Base-by-base conservation (phyloP, 148 eudicot genomes). In the Hydrangea macrophylla region DNA sequence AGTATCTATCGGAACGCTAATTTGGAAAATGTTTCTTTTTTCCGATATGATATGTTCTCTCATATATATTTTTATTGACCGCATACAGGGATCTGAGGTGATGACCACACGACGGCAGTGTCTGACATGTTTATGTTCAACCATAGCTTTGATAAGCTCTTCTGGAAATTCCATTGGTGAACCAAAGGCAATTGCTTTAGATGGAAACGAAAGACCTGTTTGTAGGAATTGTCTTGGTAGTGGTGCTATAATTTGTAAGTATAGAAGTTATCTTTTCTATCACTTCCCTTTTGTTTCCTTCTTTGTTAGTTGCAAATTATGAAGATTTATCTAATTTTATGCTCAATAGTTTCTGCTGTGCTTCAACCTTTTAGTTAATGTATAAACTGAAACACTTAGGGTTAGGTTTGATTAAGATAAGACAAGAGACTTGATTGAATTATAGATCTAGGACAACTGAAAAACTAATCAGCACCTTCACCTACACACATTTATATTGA, bases 161-260 rank as follows among this genome's bases (percentile, higher is more conserved):
- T n/a, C n/a, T n/a, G 79, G 73, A 0, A 73, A 55, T 26, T 62
- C 88, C 12, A 48, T 67, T 54, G 69, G 77, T 23, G 77, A 74
- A 59, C 65, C 81, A 76, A 73, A 76, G 39, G 92, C 92, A 59
- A 30, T 65, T 67, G 88, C 90, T 69, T 37, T 78, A n/a, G 96
- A 90, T 25, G 85, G 75, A 33, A 75, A 74, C 32, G 84, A 83
- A 67, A 83, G 72, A 74, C 70, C 92, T 4, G 90, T 50, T 3
- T 93, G 98, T 73, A 87, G 96, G 45, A 93, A 93, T 67, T 93
- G 98, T 74, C 42, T 66, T 28, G 98, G 98, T 18, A 86, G 85
- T 73, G 98, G 98, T 67, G 95, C 98, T 73, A 73, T 93, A 56
- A 90, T 93, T 28, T 93, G 98, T 93, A 69, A 84, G 96, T 81